Base-by-base conservation (phyloP, 306 rosid species). In the Vachellia collinsii region DNA sequence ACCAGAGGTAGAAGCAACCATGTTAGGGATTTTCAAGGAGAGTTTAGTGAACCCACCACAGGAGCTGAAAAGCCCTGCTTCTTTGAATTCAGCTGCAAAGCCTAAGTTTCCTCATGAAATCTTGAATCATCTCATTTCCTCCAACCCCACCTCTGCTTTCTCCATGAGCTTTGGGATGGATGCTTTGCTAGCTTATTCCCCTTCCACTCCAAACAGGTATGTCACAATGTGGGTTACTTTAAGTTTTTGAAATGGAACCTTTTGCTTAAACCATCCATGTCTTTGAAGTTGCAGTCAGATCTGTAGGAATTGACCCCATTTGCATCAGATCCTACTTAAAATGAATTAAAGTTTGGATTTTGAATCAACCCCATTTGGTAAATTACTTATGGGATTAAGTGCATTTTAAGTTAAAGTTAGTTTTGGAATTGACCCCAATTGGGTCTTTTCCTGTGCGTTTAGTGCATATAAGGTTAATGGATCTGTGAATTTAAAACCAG, bases 21-120 rank as follows among this genome's bases (percentile, higher is more conserved):
- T 94, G 99, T 90, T 93, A 81, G 94, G 93, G 1, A 90, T 95
- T 84, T 95, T 95, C 93, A 90, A 88, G 83, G 90, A 88, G 71
- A 92, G 80, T 39, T 81, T 90, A 82, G 95, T 89, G 11, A 86
- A 88, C 56, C 94, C 99, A 74, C 99, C 99, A 0, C 84, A 90
- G 85, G 99, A 95, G 91, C 93, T 95, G 38, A 81, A 91, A 14
- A 94, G 99, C 83, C 95, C 99, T 17, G 94, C 88, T 53, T 66
- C 93, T 46, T 34, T 70, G 79, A 77, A 71, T 77, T 84, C 85
- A 16, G 65, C 84, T 43, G 51, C 58, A 70, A 91, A 86, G 84
- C 87, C 94, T 4, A 90, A 91, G 80, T 86, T 46, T 56, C 70
- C 92, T 44, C 77, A 74, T 22, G 92, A 95, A 4, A 87, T 93